Percentiles rank a stretch among this genome's conserved stretches.
Evolutionary conservation across 1,284 basidiomycete genomes (phyloP).

Genomic region (Puccinia hordei): DNA sequence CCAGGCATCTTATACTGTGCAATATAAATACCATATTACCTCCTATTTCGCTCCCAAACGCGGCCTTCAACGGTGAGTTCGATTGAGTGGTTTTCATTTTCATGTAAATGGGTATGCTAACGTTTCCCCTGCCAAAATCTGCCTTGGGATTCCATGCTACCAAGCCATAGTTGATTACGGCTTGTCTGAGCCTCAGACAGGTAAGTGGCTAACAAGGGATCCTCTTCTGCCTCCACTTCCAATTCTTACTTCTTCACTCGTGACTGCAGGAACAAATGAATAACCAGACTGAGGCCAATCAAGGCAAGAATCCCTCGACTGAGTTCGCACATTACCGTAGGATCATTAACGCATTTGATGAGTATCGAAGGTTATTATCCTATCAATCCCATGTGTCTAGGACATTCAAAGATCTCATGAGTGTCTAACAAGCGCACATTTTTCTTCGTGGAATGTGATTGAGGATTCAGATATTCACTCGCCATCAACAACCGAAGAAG

Average conservation of each 20-base stretch:
- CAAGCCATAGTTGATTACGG: no score
- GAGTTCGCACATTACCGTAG: slow-evolving; percentile 33
- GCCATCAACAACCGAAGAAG: slow-evolving; percentile 32
- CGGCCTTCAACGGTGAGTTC: no score
- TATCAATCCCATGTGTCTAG: neutral
- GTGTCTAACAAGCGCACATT: neutral
- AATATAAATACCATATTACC: no score
- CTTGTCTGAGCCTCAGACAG: no score
- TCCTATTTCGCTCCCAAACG: no score
- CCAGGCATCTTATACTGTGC: no score
- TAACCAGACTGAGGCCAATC: neutral
- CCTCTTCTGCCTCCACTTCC: neutral
- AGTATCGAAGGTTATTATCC: slow-evolving; percentile 32
- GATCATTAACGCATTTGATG: slow-evolving; percentile 41
- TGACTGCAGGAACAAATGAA: neutral
- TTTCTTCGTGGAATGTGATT: neutral
- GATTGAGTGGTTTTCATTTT: no score
- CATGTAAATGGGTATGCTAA: no score
- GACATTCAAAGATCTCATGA: neutral
- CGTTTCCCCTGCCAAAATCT: no score
- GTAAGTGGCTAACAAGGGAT: neutral
- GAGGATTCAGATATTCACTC: slow-evolving; percentile 36
- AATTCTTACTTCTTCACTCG: neutral
- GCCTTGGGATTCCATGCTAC: no score
- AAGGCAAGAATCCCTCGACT: neutral